phyloP scores from a whole-genome alignment of 495 filamentous ascomycete genomes.

The Chaetomium tenue region DNA sequence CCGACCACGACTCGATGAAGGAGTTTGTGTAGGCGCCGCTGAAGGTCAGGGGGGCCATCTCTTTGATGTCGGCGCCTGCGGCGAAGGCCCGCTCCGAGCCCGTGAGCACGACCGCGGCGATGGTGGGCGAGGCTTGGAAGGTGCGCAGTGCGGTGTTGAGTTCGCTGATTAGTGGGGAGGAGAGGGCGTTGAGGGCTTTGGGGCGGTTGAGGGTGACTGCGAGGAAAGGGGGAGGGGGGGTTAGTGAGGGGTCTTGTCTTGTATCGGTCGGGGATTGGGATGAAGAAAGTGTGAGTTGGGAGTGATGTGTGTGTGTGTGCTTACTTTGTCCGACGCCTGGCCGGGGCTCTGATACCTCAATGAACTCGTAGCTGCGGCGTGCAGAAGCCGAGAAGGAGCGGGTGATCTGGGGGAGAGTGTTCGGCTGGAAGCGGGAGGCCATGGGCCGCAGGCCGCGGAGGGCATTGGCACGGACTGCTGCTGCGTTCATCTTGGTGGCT shows the following conservation, averaged over 20 bases:
- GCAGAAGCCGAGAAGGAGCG: constrained; percentile 58
- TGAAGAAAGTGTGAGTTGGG: not conserved
- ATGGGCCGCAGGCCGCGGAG: constrained; percentile 58
- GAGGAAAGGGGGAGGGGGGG: constrained; percentile 10
- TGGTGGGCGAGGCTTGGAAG: constrained; percentile 66
- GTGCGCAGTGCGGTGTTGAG: constrained; percentile 76
- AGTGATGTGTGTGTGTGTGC: not conserved
- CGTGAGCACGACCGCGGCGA: constrained; percentile 80
- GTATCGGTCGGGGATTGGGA: not conserved
- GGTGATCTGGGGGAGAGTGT: constrained; percentile 49
- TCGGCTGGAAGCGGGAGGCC: constrained; percentile 54
- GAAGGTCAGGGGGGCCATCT: constrained; percentile 92
- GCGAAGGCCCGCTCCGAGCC: constrained; percentile 88
- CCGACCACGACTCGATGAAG: constrained; percentile 93
- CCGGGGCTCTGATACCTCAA: constrained; percentile 76
- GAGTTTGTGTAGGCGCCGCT: constrained; percentile 75
- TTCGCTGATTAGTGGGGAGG: constrained; percentile 80
- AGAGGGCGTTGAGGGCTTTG: constrained; percentile 91
- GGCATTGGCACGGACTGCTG: constrained; percentile 50
- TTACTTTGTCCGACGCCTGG: constrained; percentile 86
- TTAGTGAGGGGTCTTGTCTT: not conserved
- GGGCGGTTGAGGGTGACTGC: constrained; percentile 93
- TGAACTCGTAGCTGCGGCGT: constrained; percentile 66
- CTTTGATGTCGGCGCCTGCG: constrained; percentile 97
- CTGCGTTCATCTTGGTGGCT: constrained; percentile 19